These are phyloP conservation scores for Kitagawia praeruptora DNA, from an alignment of 129 eudicot species.

Conservation along the genomic window DNA sequence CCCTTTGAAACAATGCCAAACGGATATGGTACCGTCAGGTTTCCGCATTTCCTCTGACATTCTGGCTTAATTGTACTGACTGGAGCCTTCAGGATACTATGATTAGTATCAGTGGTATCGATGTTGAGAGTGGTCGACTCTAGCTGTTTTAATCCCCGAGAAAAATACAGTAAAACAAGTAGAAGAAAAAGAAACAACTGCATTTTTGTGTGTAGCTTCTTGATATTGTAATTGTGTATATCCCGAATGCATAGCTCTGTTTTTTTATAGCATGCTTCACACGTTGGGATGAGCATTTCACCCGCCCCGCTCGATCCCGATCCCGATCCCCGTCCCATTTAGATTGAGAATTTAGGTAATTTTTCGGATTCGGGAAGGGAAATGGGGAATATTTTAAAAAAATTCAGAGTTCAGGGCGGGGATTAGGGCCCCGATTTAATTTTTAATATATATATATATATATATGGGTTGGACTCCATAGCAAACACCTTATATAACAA, in stretches of 20 bases:
- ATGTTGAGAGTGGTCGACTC: not conserved
- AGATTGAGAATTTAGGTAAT: too few relatives aligned
- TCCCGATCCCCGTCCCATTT: too few relatives aligned
- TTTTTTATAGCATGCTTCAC: not conserved
- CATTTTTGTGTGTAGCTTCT: not conserved
- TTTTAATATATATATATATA: too few relatives aligned
- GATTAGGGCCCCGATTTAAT: too few relatives aligned
- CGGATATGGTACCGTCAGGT: not conserved
- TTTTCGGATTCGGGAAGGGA: too few relatives aligned
- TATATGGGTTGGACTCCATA: too few relatives aligned
- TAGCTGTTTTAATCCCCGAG: not conserved
- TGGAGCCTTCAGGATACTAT: not conserved
- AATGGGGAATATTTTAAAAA: too few relatives aligned
- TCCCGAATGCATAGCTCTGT: not conserved
- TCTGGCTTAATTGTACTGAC: slow-evolving; percentile 8
- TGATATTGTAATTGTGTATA: too few relatives aligned
- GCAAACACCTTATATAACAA: too few relatives aligned
- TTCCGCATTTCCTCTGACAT: slow-evolving; percentile 19
- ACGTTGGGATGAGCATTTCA: too few relatives aligned
- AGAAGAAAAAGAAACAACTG: not conserved
- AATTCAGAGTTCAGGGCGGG: too few relatives aligned
- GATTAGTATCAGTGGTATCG: not conserved
- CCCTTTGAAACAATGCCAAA: not conserved
- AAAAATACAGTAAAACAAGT: not conserved
- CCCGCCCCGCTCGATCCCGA: too few relatives aligned